Evolutionary conservation across 805 yeast species (phyloP), one percentile per base, ranked within the genome.

Genomic region (Brettanomyces anomalus): DNA sequence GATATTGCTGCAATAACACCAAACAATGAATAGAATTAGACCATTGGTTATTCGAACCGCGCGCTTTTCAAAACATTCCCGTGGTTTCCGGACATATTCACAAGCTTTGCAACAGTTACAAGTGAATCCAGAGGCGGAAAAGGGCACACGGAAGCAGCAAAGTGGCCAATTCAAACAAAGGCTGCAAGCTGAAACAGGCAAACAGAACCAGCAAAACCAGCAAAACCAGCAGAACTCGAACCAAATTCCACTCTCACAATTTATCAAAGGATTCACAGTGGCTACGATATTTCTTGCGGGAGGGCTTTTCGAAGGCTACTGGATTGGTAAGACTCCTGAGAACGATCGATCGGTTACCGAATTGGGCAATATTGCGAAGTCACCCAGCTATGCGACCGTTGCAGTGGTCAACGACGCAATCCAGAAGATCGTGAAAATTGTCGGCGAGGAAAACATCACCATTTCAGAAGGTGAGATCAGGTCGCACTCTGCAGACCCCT

Each of bases 391-490:
- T 34, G 43, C 43, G 5, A 11, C 38, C 2, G 33, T 15, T 14
- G 37, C 31, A 15, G 38, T 34, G 4, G 38, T 40, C 21, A 40
- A 40, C 16, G n/a, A 14, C 5, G 43, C 18, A n/a, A 16, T 34
- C 2, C 33, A 20, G 32, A 74, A 74, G 53, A 73, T 85, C 47
- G 56, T 56, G 11, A 52, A 54, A 5, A 59, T 80, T 7, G 74
- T 86, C 1, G 87, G 87, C 2, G 51, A 50, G 1, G 77, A 69
- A 0, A 68, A 74, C 45, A 67, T 78, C n/a, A 61, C 74, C 10
- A 49, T 55, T 3, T 67, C 76, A 3, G 42, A 47, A 14, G 54
- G 56, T 33, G 67, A 62, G 42, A 39, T 62, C 14, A 36, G 46
- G 13, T 51, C 50, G 20, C 67, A 62, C 42, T 58, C 65, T 1